phyloP scores from a whole-genome alignment of 2,329 filamentous ascomycete species.

The Periconia macrospinosa region DNA sequence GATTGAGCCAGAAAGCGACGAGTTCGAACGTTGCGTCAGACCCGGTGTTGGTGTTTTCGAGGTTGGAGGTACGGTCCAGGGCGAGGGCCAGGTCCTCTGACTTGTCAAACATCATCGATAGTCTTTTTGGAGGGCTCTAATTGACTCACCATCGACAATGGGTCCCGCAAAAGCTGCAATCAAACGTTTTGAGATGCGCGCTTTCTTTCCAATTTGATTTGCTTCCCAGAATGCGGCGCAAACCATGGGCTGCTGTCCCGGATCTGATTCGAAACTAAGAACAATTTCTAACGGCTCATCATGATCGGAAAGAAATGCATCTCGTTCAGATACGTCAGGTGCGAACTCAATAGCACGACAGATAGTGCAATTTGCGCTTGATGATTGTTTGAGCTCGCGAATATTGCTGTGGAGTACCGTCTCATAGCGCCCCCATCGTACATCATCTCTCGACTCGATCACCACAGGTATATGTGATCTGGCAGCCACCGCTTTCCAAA shows the following conservation, averaged over 20 bases:
- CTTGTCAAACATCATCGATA: not conserved
- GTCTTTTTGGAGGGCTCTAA: not conserved
- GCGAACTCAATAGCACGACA: constrained; percentile 20
- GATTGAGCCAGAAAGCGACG: constrained; percentile 18
- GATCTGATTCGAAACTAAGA: constrained; percentile 11
- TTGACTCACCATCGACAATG: constrained; percentile 12
- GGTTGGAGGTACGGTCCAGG: constrained; percentile 4
- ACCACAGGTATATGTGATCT: constrained; percentile 4
- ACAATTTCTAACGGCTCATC: constrained; percentile 16
- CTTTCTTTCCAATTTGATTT: not conserved
- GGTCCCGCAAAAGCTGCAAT: constrained; percentile 12
- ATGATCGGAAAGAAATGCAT: constrained; percentile 8
- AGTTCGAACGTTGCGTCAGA: constrained; percentile 21
- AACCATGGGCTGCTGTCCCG: constrained; percentile 15
- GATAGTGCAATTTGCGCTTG: constrained; percentile 14
- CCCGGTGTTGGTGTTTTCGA: constrained; percentile 15
- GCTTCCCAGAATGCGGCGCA: constrained; percentile 12
- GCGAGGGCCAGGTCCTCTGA: constrained; percentile 14
- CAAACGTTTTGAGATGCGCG: constrained; percentile 12
- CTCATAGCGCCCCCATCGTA: constrained; percentile 15
- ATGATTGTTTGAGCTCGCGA: constrained; percentile 17
- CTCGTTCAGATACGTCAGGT: constrained; percentile 13
- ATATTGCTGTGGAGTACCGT: constrained; percentile 16
- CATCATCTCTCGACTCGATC: constrained; percentile 2
- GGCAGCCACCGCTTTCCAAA: constrained; percentile 8